Percentiles rank a stretch among this genome's conserved stretches.
These are phyloP conservation scores for Beauveria australis DNA, from an alignment of 2,329 filamentous ascomycete species.

Conservation along the genomic window DNA sequence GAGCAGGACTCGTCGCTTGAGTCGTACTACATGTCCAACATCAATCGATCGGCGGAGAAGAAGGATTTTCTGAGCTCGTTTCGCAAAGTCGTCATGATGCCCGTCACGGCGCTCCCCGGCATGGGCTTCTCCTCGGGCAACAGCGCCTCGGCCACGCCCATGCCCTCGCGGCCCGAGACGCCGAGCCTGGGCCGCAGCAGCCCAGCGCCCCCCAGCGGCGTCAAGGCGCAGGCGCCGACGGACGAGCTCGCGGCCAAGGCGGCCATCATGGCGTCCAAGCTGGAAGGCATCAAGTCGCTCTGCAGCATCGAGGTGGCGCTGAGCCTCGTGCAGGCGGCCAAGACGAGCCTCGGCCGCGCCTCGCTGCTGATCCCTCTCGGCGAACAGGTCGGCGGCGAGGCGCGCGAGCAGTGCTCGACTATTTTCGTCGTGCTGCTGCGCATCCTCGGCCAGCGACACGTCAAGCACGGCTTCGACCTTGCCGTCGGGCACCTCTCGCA, in stretches of 20 bases:
- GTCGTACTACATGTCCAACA: slow-evolving; percentile 91
- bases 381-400: slow-evolving; percentile 72
- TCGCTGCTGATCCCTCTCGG: slow-evolving; percentile 75
- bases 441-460: slow-evolving; percentile 76
- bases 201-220: slow-evolving; percentile 30
- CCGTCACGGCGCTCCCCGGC: slow-evolving; percentile 78
- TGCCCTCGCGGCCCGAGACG: slow-evolving; percentile 41
- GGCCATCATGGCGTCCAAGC: slow-evolving; percentile 89
- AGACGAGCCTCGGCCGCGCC: slow-evolving; percentile 76
- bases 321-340: slow-evolving; percentile 79
- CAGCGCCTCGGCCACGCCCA: slow-evolving; percentile 25
- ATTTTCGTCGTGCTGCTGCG: slow-evolving; percentile 83
- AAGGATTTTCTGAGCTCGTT: slow-evolving; percentile 94
- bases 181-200: slow-evolving; percentile 34
- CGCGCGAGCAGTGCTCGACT: slow-evolving; percentile 77
- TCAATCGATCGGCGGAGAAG: slow-evolving; percentile 91
- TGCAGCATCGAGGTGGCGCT: slow-evolving; percentile 96
- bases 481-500: slow-evolving; percentile 83
- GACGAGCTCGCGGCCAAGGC: slow-evolving; percentile 93
- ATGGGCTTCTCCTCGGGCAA: slow-evolving; percentile 48
- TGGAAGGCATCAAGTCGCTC: slow-evolving; percentile 89
- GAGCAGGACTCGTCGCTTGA: slow-evolving; percentile 88
- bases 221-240: slow-evolving; percentile 72
- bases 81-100: slow-evolving; percentile 99
- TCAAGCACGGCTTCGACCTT: slow-evolving; percentile 88